Conservation (phyloP, 2,329 filamentous ascomycete genomes). For the Dactylellina sp. region DNA sequence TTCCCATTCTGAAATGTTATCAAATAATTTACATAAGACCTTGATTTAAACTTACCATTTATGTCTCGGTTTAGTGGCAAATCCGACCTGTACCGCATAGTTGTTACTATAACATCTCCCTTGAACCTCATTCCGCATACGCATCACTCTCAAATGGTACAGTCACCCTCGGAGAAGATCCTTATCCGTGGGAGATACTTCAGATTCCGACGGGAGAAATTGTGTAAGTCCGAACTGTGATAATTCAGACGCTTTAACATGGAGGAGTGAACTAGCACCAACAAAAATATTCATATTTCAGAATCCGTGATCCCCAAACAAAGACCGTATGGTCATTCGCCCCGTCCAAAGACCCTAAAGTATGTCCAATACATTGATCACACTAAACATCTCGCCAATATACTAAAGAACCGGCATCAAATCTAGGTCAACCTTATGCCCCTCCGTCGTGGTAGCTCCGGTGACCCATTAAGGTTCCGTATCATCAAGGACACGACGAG, state of each 20-base stretch:
- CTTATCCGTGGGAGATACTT: conserved; percentile 23
- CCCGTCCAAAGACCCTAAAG: conserved; percentile 11
- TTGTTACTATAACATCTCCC: conserved; percentile 8
- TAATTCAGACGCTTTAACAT: no score
- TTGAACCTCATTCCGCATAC: conserved; percentile 1
- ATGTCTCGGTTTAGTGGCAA: conserved; percentile 27
- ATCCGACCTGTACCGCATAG: conserved; percentile 7
- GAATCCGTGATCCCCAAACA: conserved; percentile 13
- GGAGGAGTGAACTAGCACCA: no score
- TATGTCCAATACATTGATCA: not conserved
- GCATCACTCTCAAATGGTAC: conserved; percentile 5
- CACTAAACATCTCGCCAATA: not conserved
- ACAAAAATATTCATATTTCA: not conserved
- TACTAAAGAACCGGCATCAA: not conserved
- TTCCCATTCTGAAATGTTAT: no score
- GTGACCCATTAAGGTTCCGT: conserved; percentile 1
- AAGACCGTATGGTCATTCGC: conserved; percentile 8
- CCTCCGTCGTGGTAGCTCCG: conserved; percentile 3
- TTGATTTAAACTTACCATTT: no score
- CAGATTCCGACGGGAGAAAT: conserved; percentile 17
- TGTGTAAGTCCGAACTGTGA: conserved; percentile 16
- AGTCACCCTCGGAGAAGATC: conserved; percentile 13
- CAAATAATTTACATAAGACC: no score
- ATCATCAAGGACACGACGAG: not conserved
- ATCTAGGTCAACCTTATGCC: conserved; percentile 12